A percentile compares a stretch with the other conserved stretches of the same genome.
These are phyloP conservation scores for Stagonosporopsis cucurbitacearum DNA, from an alignment of 2,329 filamentous ascomycete genomes.

Conservation along the genomic window DNA sequence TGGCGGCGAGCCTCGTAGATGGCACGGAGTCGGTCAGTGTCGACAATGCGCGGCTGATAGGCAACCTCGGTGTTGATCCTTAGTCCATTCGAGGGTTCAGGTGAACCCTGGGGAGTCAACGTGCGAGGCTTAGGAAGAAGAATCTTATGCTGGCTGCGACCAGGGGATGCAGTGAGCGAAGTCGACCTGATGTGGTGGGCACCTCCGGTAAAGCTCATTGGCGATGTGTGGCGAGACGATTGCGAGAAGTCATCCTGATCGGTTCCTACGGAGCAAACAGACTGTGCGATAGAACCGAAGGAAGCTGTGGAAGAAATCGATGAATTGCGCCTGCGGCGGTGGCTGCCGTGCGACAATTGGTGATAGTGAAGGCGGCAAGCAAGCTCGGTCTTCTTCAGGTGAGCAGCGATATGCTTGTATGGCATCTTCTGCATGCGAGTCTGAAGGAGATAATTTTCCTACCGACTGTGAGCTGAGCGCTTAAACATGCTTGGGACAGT, in stretches of 20 bases:
- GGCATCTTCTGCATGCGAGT: constrained; percentile 87
- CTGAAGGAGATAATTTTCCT: constrained; percentile 85
- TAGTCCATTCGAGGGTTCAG: constrained; percentile 48
- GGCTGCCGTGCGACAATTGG: constrained; percentile 81
- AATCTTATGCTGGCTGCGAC: constrained; percentile 59
- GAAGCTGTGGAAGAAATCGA: constrained; percentile 67
- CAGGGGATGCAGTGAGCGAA: constrained; percentile 57
- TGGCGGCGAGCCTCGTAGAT: constrained; percentile 74
- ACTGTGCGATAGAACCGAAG: constrained; percentile 45
- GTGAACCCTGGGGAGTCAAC: constrained; percentile 49
- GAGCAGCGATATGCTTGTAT: constrained; percentile 86
- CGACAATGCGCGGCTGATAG: constrained; percentile 59
- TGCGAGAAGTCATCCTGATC: constrained; percentile 47
- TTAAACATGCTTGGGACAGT: neutral
- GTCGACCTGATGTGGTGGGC: constrained; percentile 45
- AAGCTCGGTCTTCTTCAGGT: constrained; percentile 86
- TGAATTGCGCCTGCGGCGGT: constrained; percentile 76
- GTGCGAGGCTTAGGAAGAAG: constrained; percentile 69
- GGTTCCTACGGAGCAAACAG: constrained; percentile 48
- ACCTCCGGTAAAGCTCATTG: constrained; percentile 52
- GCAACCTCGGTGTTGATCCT: constrained; percentile 55
- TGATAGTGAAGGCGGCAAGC: constrained; percentile 88
- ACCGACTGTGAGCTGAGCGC: constrained; percentile 27
- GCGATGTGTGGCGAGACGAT: constrained; percentile 50
- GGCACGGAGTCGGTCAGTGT: constrained; percentile 70